Conservation (phyloP, 805 yeast species). For the Helenozyma baotianmanensis region DNA sequence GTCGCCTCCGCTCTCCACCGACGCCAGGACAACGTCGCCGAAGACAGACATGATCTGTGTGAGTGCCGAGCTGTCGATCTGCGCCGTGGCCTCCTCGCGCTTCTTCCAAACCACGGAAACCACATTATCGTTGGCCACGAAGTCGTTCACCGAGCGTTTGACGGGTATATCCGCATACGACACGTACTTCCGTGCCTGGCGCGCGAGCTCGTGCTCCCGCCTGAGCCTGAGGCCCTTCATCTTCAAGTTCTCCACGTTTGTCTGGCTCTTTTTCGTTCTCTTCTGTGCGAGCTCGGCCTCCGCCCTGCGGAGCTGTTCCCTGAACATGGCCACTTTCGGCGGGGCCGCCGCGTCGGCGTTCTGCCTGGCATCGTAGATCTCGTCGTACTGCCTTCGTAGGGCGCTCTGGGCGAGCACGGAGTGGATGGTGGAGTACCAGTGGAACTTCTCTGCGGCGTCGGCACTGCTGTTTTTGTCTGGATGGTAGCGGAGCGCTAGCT, state of each 20-base stretch:
- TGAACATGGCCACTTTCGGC: constrained; percentile 18
- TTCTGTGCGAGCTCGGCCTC: constrained; percentile 10
- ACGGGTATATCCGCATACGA: constrained; percentile 19
- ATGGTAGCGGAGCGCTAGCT: constrained; percentile 33
- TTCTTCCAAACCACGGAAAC: constrained; percentile 45
- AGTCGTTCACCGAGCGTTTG: not conserved
- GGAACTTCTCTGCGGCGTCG: constrained; percentile 26
- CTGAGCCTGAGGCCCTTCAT: constrained; percentile 18
- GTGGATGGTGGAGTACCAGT: constrained; percentile 25
- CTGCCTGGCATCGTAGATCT: no score
- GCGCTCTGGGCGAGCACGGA: constrained; percentile 25
- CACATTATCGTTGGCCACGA: not conserved
- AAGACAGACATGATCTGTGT: constrained; percentile 41
- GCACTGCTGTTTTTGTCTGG: constrained; percentile 36
- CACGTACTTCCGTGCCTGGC: constrained; percentile 11
- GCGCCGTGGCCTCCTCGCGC: constrained; percentile 28
- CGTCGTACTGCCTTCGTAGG: constrained; percentile 28
- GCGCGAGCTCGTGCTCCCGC: constrained; percentile 5
- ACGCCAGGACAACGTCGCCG: constrained; percentile 29
- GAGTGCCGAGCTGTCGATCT: constrained; percentile 30
- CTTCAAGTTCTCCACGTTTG: constrained; percentile 27
- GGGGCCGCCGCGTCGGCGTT: not conserved
- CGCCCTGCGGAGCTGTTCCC: constrained; percentile 24
- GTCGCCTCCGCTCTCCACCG: constrained; percentile 5
- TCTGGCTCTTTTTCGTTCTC: constrained; percentile 12